A percentile compares a stretch with the other conserved stretches of the same genome.
phyloP scores from a whole-genome alignment of 176 grass and related monocot species.

The maize (Zea mays) region DNA sequence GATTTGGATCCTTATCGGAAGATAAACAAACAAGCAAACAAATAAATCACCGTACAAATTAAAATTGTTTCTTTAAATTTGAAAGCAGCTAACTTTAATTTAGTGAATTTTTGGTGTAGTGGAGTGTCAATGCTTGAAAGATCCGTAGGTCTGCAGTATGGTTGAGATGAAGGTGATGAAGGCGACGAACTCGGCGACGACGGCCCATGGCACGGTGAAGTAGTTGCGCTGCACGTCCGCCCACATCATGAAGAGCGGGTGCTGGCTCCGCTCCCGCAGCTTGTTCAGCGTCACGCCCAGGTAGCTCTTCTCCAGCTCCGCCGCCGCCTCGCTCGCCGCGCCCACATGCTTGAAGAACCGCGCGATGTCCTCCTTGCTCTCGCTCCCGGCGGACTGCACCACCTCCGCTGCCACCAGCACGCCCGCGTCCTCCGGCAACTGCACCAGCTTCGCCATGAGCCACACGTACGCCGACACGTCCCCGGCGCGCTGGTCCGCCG shows the following conservation, averaged over 20 bases:
- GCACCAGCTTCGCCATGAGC: conserved; percentile 57
- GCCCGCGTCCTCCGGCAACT: conserved; percentile 42
- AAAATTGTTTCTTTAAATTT: not conserved
- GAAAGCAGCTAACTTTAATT: too few relatives aligned
- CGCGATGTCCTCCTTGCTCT: conserved; percentile 20
- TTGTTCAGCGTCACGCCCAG: not conserved
- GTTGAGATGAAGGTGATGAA: conserved; percentile 48
- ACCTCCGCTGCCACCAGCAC: conserved; percentile 52
- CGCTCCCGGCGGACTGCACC: conserved; percentile 24
- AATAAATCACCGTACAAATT: not conserved
- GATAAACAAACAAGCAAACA: not conserved
- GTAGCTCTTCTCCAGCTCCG: conserved; percentile 19
- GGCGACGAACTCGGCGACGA: conserved; percentile 49
- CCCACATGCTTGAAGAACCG: not conserved
- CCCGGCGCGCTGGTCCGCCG: not conserved
- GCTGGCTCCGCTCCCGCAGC: conserved; percentile 44
- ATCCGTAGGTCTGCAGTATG: conserved; percentile 45
- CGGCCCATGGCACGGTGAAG: conserved; percentile 61
- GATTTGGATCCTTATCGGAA: not conserved
- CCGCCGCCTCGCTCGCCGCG: not conserved
- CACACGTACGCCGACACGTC: conserved; percentile 56
- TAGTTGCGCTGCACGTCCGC: conserved; percentile 59
- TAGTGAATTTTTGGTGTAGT: not conserved
- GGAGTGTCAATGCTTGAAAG: conserved; percentile 23
- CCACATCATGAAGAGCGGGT: conserved; percentile 59